Percentiles rank a stretch among this genome's conserved stretches.
phyloP scores from a whole-genome alignment of 1,139 yeast genomes.

The Geotrichum histeridarum region DNA sequence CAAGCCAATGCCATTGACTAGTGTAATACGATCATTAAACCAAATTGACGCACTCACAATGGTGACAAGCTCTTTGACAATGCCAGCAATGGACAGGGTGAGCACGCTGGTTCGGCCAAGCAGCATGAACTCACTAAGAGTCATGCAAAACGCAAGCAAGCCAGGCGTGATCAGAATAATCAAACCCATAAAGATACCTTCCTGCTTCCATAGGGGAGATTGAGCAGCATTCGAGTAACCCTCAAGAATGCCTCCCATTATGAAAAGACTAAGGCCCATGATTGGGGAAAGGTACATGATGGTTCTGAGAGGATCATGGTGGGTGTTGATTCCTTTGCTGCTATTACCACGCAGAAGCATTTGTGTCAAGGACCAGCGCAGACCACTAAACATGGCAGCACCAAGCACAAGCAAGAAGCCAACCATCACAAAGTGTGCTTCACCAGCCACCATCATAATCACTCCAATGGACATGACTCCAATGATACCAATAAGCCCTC shows the following conservation, averaged over 20 bases:
- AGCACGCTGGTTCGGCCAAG: conserved; percentile 78
- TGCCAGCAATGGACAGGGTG: conserved; percentile 85
- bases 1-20: conserved; percentile 71
- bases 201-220: conserved; percentile 59
- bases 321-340: conserved; percentile 28
- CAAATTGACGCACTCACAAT: conserved; percentile 64
- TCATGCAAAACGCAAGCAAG: conserved; percentile 80
- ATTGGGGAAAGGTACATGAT: conserved; percentile 80
- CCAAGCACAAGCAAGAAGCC: conserved; percentile 71
- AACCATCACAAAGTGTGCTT: conserved; percentile 39
- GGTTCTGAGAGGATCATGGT: conserved; percentile 68
- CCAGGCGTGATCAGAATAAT: conserved; percentile 73
- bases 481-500: conserved; percentile 64
- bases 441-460: conserved; percentile 68
- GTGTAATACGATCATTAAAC: conserved; percentile 67
- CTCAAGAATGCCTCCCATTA: conserved; percentile 60
- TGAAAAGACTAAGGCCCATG: conserved; percentile 60
- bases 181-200: conserved; percentile 53
- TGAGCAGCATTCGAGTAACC: conserved; percentile 52
- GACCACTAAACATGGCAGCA: conserved; percentile 79
- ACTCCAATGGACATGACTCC: conserved; percentile 77
- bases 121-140: conserved; percentile 79
- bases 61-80: conserved; percentile 84
- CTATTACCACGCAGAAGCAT: conserved; percentile 49
- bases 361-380: conserved; percentile 94